phyloP scores from a whole-genome alignment of 768 basidiomycete genomes.

The Dioszegia aurantiaca region DNA sequence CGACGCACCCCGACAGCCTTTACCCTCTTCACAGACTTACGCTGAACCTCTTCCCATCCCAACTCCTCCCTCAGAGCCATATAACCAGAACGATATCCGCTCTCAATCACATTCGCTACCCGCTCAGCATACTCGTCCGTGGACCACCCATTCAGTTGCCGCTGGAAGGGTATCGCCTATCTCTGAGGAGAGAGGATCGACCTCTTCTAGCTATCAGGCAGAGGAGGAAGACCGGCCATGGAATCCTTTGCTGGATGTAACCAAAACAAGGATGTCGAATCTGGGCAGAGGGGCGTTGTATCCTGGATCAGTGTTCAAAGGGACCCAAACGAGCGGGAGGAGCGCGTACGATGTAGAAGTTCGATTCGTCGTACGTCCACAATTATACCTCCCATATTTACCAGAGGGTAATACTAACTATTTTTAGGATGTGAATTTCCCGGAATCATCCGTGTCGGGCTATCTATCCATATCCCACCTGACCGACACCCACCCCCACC shows the following conservation, averaged over 20 bases:
- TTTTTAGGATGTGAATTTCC: conserved; percentile 81
- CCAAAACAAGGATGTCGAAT: conserved; percentile 30
- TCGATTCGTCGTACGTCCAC: conserved; percentile 79
- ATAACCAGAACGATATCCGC: neutral
- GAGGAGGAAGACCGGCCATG: conserved; percentile 20
- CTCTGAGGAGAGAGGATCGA: conserved; percentile 4
- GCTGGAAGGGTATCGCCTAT: neutral
- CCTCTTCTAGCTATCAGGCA: conserved; percentile 1
- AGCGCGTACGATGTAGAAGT: conserved; percentile 94
- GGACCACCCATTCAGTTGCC: conserved; percentile 20
- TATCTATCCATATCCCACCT: conserved; percentile 89
- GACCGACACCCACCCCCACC: conserved; percentile 90
- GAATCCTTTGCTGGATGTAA: conserved; percentile 47
- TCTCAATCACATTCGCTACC: conserved; percentile 33
- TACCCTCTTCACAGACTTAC: neutral
- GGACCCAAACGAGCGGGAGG: conserved; percentile 89
- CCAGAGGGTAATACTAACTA: neutral
- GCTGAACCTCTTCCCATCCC: neutral
- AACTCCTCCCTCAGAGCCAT: neutral
- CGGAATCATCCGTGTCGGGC: conserved; percentile 79
- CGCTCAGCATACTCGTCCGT: conserved; percentile 30
- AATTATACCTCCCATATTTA: conserved; percentile 21
- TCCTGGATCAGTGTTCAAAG: conserved; percentile 82
- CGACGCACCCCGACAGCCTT: too few relatives aligned
- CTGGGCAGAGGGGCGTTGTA: conserved; percentile 56